Percentiles rank a stretch among this genome's conserved stretches.
These are phyloP conservation scores for Lactifluus hygrophoroides DNA, from an alignment of 768 basidiomycete genomes.

Conservation along the genomic window DNA sequence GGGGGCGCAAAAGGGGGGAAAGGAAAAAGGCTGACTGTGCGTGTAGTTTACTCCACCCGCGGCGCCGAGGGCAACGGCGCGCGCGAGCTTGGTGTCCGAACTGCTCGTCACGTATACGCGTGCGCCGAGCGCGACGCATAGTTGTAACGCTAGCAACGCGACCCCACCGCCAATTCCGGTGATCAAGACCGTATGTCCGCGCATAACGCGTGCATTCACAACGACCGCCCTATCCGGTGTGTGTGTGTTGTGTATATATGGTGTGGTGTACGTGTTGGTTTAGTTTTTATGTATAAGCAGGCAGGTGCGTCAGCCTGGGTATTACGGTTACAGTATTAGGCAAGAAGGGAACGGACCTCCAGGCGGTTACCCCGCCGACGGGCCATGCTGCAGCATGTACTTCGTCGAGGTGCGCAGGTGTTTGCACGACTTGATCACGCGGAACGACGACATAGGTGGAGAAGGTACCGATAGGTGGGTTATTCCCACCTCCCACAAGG, in stretches of 20 bases:
- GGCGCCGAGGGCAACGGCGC: slow-evolving; percentile 60
- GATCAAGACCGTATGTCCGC: slow-evolving; percentile 67
- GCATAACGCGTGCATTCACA: slow-evolving; percentile 53
- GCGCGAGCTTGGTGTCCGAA: slow-evolving; percentile 55
- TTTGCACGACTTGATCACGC: slow-evolving; percentile 54
- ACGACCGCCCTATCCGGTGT: slow-evolving; percentile 46
- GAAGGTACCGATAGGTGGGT: slow-evolving; percentile 60
- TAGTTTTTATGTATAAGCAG: too few relatives aligned
- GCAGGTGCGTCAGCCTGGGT: too few relatives aligned
- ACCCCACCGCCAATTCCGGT: slow-evolving; percentile 83
- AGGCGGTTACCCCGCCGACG: slow-evolving; percentile 69
- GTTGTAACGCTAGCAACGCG: slow-evolving; percentile 64
- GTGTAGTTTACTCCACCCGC: slow-evolving; percentile 72
- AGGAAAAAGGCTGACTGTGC: slow-evolving; percentile 35
- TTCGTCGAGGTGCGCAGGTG: slow-evolving; percentile 61
- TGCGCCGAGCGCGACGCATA: slow-evolving; percentile 67
- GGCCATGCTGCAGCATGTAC: slow-evolving; percentile 72
- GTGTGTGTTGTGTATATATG: too few relatives aligned
- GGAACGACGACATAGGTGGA: slow-evolving; percentile 68
- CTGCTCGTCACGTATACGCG: slow-evolving; percentile 80
- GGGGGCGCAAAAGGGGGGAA: neutral
- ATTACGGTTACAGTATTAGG: too few relatives aligned
- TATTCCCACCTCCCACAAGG: slow-evolving; percentile 51
- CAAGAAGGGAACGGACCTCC: slow-evolving; percentile 47
- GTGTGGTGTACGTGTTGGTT: too few relatives aligned